A percentile compares a stretch with the other conserved stretches of the same genome.
Conservation (phyloP, 768 basidiomycete species). For the Clitopilus hobsonii region DNA sequence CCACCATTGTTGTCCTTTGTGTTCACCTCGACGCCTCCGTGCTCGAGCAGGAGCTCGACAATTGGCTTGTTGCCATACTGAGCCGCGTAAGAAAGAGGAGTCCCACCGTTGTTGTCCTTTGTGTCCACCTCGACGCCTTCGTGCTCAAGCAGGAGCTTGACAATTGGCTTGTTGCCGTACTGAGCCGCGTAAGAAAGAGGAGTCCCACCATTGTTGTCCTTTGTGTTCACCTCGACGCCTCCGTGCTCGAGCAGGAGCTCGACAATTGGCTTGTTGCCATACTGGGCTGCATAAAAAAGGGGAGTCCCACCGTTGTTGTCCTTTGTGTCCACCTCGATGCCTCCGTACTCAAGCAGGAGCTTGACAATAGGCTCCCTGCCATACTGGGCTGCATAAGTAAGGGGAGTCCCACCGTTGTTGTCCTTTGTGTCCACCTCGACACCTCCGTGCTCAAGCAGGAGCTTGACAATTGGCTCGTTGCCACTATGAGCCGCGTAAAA, state of each 20-base stretch:
- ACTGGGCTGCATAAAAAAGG: too few relatives aligned
- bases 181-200: background rate
- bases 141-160: background rate
- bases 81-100: background rate
- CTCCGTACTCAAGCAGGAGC: too few relatives aligned
- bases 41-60: too few relatives aligned
- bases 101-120: background rate
- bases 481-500: background rate
- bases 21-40: too few relatives aligned
- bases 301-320: background rate
- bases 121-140: background rate
- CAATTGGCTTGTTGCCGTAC: background rate
- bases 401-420: background rate
- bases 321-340: background rate
- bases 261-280: background rate
- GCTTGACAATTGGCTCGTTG: background rate
- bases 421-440: background rate
- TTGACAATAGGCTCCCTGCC: background rate
- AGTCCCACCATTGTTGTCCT: background rate
- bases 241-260: background rate
- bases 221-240: background rate
- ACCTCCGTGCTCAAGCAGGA: background rate
- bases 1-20: too few relatives aligned
- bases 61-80: background rate
- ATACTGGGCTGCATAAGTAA: background rate